phyloP scores from a whole-genome alignment of 495 filamentous ascomycete species.

The Cercophora samala region DNA sequence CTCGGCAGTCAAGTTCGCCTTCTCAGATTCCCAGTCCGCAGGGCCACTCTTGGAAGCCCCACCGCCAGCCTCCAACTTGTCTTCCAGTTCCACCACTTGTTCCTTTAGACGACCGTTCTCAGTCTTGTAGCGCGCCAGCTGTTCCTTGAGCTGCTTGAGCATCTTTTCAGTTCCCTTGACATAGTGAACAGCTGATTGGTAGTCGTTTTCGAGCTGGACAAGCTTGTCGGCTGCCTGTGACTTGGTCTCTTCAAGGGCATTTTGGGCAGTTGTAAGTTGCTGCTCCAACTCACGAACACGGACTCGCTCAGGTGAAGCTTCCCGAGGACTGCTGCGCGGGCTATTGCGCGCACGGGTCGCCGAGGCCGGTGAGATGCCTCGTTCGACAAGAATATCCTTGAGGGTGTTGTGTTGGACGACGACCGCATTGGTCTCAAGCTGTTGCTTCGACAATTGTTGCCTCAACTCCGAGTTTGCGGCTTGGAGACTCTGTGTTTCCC shows the following conservation, averaged over 20 bases:
- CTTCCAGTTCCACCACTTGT: conserved; percentile 63
- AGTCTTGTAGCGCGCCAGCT: conserved; percentile 81
- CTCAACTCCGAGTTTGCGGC: conserved; percentile 75
- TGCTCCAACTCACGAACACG: conserved; percentile 88
- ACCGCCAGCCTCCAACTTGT: conserved; percentile 41
- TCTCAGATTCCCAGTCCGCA: conserved; percentile 75
- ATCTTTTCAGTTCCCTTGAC: conserved; percentile 99
- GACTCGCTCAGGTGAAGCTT: conserved; percentile 72
- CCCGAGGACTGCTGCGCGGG: conserved; percentile 56
- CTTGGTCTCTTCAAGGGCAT: conserved; percentile 81
- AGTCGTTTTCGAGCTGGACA: conserved; percentile 88
- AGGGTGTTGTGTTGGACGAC: conserved; percentile 86
- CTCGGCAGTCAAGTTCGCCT: conserved; percentile 66
- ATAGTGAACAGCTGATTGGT: conserved; percentile 99
- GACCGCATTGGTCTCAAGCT: conserved; percentile 85
- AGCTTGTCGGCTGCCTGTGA: conserved; percentile 80
- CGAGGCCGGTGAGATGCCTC: conserved; percentile 68
- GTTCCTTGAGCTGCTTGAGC: conserved; percentile 97
- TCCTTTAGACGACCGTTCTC: conserved; percentile 79
- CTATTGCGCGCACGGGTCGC: conserved; percentile 44
- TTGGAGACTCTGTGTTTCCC: conserved; percentile 72
- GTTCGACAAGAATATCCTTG: conserved; percentile 86
- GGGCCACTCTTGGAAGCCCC: conserved; percentile 39
- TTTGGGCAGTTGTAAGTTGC: conserved; percentile 72
- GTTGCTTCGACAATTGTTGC: conserved; percentile 72